phyloP scores from a whole-genome alignment of 2,329 filamentous ascomycete genomes.

The Penicillium concentricum region DNA sequence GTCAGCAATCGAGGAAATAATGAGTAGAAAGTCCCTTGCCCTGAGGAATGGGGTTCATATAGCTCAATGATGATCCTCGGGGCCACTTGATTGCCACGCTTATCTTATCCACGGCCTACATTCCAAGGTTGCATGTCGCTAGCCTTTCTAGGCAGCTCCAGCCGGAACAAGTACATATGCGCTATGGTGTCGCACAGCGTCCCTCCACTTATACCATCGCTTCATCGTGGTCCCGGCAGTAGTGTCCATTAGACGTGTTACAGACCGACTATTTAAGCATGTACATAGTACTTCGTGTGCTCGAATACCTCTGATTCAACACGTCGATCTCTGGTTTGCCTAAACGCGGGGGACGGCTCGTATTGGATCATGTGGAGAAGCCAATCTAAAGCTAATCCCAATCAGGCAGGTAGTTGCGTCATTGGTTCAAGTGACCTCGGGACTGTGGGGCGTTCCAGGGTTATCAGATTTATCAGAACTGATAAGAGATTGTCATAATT shows the following conservation, averaged over 20 bases:
- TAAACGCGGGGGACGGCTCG: slow-evolving; percentile 10
- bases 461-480: not conserved
- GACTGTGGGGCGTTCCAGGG: not conserved
- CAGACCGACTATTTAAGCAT: not conserved
- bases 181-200: not conserved
- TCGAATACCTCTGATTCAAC: not conserved
- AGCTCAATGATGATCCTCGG: slow-evolving; percentile 6
- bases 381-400: slow-evolving; percentile 13
- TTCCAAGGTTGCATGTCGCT: slow-evolving; percentile 8
- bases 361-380: slow-evolving; percentile 9
- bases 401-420: slow-evolving; percentile 14
- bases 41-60: slow-evolving; percentile 18
- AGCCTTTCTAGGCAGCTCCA: slow-evolving; percentile 26
- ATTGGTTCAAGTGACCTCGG: not conserved
- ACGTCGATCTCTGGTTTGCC: not conserved
- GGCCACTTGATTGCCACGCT: slow-evolving; percentile 1
- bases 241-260: not conserved
- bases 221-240: not conserved
- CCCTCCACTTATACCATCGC: not conserved
- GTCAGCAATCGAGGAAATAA: slow-evolving; percentile 6
- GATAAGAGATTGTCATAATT: slow-evolving; percentile 5
- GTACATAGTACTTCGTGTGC: not conserved
- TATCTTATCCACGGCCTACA: slow-evolving; percentile 11
- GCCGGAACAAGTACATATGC: slow-evolving; percentile 10
- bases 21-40: slow-evolving; percentile 1